phyloP scores from a whole-genome alignment of 495 filamentous ascomycete genomes.

The Podospora pseudoanserina region DNA sequence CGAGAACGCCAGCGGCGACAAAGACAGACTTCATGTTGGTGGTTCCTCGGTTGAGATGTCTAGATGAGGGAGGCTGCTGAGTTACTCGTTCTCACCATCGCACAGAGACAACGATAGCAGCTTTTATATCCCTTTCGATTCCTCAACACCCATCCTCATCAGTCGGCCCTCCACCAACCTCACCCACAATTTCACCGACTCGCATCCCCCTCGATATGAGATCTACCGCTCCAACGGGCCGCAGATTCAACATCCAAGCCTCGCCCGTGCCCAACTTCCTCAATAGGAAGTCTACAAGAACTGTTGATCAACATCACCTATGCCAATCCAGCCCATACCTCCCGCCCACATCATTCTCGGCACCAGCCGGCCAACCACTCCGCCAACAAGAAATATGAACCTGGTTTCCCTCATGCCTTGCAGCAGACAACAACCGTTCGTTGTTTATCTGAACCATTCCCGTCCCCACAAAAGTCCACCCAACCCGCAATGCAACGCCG shows the following conservation, averaged over 20 bases:
- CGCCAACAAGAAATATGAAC: background rate
- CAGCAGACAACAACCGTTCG: background rate
- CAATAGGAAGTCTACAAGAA: background rate
- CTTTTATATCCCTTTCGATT: background rate
- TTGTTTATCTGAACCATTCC: background rate
- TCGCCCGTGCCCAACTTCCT: background rate
- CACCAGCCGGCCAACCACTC: background rate
- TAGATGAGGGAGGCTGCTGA: background rate
- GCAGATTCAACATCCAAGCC: background rate
- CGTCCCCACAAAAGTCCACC: background rate
- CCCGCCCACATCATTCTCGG: background rate
- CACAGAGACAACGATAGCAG: background rate
- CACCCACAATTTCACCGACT: background rate
- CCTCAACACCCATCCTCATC: background rate
- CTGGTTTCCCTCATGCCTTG: background rate
- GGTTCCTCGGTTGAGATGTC: background rate
- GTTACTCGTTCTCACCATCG: background rate
- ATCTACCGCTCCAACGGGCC: slow-evolving; percentile 16
- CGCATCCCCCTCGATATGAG: slow-evolving; percentile 12
- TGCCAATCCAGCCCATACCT: background rate
- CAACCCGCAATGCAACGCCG: background rate
- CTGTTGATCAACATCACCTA: background rate
- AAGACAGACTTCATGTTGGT: slow-evolving; percentile 13
- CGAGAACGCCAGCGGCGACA: slow-evolving; percentile 16
- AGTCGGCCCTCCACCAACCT: background rate